Evolutionary conservation across 2,329 filamentous ascomycete genomes (phyloP).

Genomic region (Xylaria sp.): DNA sequence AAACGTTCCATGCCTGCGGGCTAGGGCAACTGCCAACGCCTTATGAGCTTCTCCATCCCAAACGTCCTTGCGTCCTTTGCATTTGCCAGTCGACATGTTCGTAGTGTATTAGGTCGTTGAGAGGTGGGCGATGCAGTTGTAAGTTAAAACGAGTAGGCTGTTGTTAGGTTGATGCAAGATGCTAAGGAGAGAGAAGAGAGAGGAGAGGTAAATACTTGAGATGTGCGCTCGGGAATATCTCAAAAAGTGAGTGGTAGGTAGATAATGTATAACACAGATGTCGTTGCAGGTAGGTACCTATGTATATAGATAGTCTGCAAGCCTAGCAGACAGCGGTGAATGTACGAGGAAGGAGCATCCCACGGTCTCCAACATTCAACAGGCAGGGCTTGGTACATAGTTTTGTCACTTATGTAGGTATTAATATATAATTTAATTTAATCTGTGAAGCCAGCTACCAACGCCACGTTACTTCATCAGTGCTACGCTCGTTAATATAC

Average conservation of each 20-base stretch:
- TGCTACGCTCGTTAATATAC: conserved; percentile 23
- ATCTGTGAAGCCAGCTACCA: conserved; percentile 20
- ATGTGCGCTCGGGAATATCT: conserved; percentile 2
- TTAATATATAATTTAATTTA: conserved; percentile 13
- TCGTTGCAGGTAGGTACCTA: neutral
- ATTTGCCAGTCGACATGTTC: conserved; percentile 18
- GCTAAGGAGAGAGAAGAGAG: conserved; percentile 5
- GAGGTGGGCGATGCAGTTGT: neutral
- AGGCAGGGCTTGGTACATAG: neutral
- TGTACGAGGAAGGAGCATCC: conserved; percentile 1
- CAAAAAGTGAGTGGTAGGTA: neutral
- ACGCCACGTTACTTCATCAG: conserved; percentile 33
- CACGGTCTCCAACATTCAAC: conserved; percentile 20
- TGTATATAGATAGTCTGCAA: neutral
- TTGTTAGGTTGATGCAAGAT: neutral
- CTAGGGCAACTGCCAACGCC: conserved; percentile 19
- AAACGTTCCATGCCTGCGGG: conserved; percentile 24
- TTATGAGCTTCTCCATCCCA: conserved; percentile 29
- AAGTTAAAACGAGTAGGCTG: neutral
- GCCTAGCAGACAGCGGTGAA: neutral
- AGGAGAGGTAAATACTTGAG: conserved; percentile 14
- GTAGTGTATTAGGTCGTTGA: neutral
- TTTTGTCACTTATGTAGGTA: conserved; percentile 7
- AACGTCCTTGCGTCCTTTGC: neutral
- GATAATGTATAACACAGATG: neutral